Evolutionary conservation across 2,329 filamentous ascomycete genomes (phyloP).

Genomic region (Madurella fahalii): DNA sequence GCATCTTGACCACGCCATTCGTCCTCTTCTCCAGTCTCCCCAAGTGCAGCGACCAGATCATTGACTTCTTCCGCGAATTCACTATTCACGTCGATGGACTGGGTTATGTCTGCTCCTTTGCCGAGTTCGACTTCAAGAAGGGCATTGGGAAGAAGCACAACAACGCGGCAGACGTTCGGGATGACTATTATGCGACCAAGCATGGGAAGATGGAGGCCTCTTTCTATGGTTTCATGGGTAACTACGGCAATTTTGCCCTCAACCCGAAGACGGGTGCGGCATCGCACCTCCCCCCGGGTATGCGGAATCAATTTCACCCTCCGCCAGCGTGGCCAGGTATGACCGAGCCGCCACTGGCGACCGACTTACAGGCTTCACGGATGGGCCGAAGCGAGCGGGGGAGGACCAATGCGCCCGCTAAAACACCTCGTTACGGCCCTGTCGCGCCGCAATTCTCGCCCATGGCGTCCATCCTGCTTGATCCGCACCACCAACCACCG

Average conservation of each 20-base stretch:
- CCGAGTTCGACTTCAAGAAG: constrained; percentile 94
- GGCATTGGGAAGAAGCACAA: constrained; percentile 50
- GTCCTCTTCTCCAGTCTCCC: constrained; percentile 83
- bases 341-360: constrained; percentile 56
- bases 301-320: constrained; percentile 63
- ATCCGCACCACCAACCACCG: constrained; percentile 69
- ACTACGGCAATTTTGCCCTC: constrained; percentile 80
- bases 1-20: constrained; percentile 87
- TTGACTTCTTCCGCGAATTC: constrained; percentile 98
- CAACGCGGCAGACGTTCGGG: constrained; percentile 60
- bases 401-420: constrained; percentile 38
- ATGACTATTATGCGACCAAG: constrained; percentile 92
- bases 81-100: constrained; percentile 95
- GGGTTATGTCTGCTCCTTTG: constrained; percentile 94
- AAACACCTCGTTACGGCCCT: constrained; percentile 43
- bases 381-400: constrained; percentile 44
- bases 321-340: constrained; percentile 71
- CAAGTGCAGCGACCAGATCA: constrained; percentile 83
- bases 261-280: constrained; percentile 66
- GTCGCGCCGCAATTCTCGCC: constrained; percentile 54
- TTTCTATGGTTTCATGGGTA: constrained; percentile 90
- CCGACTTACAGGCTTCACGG: constrained; percentile 53
- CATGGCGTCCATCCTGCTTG: constrained; percentile 68
- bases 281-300: constrained; percentile 54
- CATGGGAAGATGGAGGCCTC: constrained; percentile 99